A percentile compares a stretch with the other conserved stretches of the same genome.
phyloP scores from a whole-genome alignment of 129 eudicot species.

The Flaveria linearis region DNA sequence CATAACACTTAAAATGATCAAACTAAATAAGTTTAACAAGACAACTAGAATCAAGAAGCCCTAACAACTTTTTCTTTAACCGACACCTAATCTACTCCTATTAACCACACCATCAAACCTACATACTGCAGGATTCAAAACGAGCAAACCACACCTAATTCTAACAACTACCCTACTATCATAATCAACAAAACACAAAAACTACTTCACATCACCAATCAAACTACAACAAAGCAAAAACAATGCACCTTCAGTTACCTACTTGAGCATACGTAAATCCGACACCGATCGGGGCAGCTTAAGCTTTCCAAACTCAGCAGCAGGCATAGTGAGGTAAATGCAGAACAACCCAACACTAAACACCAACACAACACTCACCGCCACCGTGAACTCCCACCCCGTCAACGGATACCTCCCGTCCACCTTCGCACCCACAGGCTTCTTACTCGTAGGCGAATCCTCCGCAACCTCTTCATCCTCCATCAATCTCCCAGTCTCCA shows the following conservation, averaged over 20 bases:
- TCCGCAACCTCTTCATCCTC: slow-evolving; percentile 40
- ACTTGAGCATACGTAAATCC: slow-evolving; percentile 90
- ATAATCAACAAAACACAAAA: background rate
- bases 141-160: too few species aligned
- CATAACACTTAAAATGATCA: too few species aligned
- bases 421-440: slow-evolving; percentile 45
- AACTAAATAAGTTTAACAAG: too few species aligned
- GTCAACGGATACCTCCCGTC: slow-evolving; percentile 63
- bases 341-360: slow-evolving; percentile 62
- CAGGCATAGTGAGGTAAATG: slow-evolving; percentile 80
- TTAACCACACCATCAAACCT: too few species aligned
- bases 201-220: background rate
- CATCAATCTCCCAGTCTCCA: slow-evolving; percentile 31
- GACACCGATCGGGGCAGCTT: slow-evolving; percentile 77
- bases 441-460: slow-evolving; percentile 75
- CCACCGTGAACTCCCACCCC: slow-evolving; percentile 74
- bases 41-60: too few species aligned
- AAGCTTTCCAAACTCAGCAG: slow-evolving; percentile 72
- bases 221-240: background rate
- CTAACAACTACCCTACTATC: too few species aligned
- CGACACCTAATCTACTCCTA: too few species aligned
- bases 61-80: too few species aligned
- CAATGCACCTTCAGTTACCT: slow-evolving; percentile 25
- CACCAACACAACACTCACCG: slow-evolving; percentile 58
- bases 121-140: too few species aligned